A percentile compares a stretch with the other conserved stretches of the same genome.
Evolutionary conservation across 352 stramenopile genomes (phyloP).

Genomic region (Pythium sukuiense): DNA sequence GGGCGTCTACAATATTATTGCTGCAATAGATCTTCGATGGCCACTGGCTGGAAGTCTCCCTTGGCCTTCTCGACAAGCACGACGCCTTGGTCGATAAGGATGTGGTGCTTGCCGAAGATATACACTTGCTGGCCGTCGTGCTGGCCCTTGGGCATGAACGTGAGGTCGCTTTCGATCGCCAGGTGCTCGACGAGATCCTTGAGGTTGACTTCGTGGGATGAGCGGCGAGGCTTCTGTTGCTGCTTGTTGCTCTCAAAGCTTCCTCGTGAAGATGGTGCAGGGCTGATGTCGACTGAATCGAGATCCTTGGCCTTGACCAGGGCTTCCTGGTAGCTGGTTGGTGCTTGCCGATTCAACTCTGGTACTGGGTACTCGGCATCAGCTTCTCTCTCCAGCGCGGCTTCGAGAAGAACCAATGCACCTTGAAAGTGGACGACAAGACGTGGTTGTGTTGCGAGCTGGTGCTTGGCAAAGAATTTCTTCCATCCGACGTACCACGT

Average conservation of each 20-base stretch:
- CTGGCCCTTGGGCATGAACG: constrained; percentile 75
- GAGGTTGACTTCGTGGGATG: constrained; percentile 58
- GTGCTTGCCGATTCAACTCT: constrained; percentile 47
- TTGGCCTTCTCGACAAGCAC: constrained; percentile 73
- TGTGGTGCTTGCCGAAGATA: constrained; percentile 72
- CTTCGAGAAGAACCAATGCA: constrained; percentile 66
- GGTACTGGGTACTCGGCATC: constrained; percentile 33
- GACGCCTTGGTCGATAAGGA: constrained; percentile 85
- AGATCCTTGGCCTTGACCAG: constrained; percentile 48
- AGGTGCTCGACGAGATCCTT: constrained; percentile 85
- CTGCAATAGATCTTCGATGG: constrained; percentile 67
- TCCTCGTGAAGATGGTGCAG: background rate
- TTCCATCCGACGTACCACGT: constrained; percentile 89
- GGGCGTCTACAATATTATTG: background rate
- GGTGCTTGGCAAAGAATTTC: constrained; percentile 65
- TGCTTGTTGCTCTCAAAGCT: constrained; percentile 1
- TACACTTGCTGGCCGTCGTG: constrained; percentile 85
- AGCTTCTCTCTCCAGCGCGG: constrained; percentile 31
- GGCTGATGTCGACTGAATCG: constrained; percentile 8
- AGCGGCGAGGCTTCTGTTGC: constrained; percentile 23
- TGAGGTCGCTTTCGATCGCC: constrained; percentile 75
- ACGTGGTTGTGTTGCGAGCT: constrained; percentile 54
- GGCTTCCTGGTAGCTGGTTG: constrained; percentile 75
- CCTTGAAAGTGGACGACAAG: constrained; percentile 79
- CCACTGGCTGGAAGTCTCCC: constrained; percentile 65